phyloP scores from a whole-genome alignment of 1,284 basidiomycete species.

The Acaromyces ingoldii region DNA sequence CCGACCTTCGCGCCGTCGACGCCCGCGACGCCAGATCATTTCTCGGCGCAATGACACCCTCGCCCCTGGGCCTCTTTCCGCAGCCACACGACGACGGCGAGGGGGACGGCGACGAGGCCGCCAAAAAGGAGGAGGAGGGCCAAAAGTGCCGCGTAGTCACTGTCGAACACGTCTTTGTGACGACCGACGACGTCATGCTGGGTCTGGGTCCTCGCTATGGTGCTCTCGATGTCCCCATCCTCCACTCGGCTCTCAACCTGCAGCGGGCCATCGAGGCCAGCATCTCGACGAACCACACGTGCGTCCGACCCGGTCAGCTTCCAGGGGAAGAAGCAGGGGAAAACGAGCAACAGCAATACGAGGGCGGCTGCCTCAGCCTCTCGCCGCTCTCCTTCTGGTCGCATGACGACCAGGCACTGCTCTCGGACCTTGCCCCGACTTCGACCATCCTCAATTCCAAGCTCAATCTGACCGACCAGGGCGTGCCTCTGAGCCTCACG shows the following conservation, averaged over 20 bases:
- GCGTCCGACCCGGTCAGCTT: too few relatives aligned
- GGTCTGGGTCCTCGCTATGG: slow-evolving; percentile 38
- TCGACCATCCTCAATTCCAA: slow-evolving; percentile 21
- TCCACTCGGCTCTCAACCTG: slow-evolving; percentile 35
- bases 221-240: slow-evolving; percentile 34
- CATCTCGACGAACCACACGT: background rate
- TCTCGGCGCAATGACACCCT: slow-evolving; percentile 4
- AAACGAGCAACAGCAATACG: background rate
- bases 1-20: slow-evolving; percentile 33
- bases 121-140: background rate
- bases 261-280: slow-evolving; percentile 28
- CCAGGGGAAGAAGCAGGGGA: background rate
- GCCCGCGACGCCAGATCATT: slow-evolving; percentile 23
- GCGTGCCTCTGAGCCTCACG: slow-evolving; percentile 34
- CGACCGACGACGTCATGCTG: slow-evolving; percentile 41
- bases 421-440: slow-evolving; percentile 25
- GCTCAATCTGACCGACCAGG: slow-evolving; percentile 20
- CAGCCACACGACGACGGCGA: background rate
- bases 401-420: slow-evolving; percentile 14
- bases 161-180: slow-evolving; percentile 46
- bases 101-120: background rate
- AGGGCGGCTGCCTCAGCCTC: slow-evolving; percentile 28
- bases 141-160: background rate
- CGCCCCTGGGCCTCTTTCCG: background rate
- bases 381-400: slow-evolving; percentile 46